Conservation (phyloP, 371 early-diverging fungal species). For the Lichtheimia ornata region DNA sequence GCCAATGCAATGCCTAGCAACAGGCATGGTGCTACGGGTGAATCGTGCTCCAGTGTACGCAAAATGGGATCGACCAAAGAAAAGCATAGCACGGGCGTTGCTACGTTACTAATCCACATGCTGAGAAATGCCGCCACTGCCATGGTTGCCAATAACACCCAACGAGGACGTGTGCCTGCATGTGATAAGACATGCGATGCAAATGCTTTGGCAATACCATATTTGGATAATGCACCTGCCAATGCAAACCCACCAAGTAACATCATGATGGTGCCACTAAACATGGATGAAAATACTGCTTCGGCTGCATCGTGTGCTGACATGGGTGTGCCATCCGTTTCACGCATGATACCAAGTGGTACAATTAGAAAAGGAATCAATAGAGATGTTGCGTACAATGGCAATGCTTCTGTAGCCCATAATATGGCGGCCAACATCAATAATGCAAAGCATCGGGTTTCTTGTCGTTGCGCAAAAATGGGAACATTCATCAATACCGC, state of each 20-base stretch:
- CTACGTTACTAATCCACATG: constrained; percentile 87
- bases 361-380: constrained; percentile 77
- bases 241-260: constrained; percentile 93
- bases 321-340: constrained; percentile 27
- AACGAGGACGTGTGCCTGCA: constrained; percentile 68
- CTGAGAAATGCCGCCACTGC: constrained; percentile 71
- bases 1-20: constrained; percentile 95
- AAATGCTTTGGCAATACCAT: constrained; percentile 72
- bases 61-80: constrained; percentile 74
- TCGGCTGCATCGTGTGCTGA: constrained; percentile 76
- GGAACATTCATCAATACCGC: constrained; percentile 48
- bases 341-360: constrained; percentile 65
- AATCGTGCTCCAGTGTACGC: constrained; percentile 62
- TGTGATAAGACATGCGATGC: constrained; percentile 67
- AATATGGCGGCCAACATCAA: constrained; percentile 61
- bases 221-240: constrained; percentile 74
- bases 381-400: constrained; percentile 79
- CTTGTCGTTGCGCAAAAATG: constrained; percentile 57
- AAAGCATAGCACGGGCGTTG: constrained; percentile 85
- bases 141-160: constrained; percentile 76
- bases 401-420: constrained; percentile 75
- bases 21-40: constrained; percentile 63
- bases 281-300: constrained; percentile 89
- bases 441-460: constrained; percentile 61
- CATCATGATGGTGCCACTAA: constrained; percentile 95